phyloP scores from a whole-genome alignment of 2,329 filamentous ascomycete species.

The Harringtonia lauricola region DNA sequence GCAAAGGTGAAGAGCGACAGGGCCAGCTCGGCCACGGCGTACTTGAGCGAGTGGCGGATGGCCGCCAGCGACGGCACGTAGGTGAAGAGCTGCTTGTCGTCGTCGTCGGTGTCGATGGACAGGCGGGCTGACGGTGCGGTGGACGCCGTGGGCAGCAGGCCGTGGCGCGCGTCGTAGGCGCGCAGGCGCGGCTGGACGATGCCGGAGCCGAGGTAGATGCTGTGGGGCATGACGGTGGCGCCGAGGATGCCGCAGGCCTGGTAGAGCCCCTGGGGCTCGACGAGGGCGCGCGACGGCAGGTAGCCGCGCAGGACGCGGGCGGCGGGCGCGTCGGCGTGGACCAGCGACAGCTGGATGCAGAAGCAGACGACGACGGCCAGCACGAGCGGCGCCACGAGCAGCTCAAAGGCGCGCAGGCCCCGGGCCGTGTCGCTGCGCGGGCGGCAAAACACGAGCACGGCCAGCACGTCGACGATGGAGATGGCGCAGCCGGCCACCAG shows the following conservation, averaged over 20 bases:
- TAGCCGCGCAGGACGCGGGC: slow-evolving; percentile 55
- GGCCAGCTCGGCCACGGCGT: slow-evolving; percentile 59
- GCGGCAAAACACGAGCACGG: slow-evolving; percentile 56
- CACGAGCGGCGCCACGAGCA: slow-evolving; percentile 51
- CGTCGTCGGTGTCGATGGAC: slow-evolving; percentile 10
- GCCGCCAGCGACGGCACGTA: slow-evolving; percentile 63
- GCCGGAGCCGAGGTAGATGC: slow-evolving; percentile 56
- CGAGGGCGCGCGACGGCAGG: slow-evolving; percentile 46
- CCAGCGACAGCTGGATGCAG: slow-evolving; percentile 55
- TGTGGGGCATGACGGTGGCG: slow-evolving; percentile 65
- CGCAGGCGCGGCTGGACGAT: slow-evolving; percentile 56
- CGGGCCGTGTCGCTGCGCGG: slow-evolving; percentile 37
- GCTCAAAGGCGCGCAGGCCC: slow-evolving; percentile 51
- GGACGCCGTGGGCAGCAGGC: slow-evolving; percentile 33
- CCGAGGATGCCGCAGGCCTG: slow-evolving; percentile 68
- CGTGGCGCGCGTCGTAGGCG: slow-evolving; percentile 49
- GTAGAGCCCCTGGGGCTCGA: slow-evolving; percentile 48
- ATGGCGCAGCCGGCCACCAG: slow-evolving; percentile 58
- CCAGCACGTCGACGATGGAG: slow-evolving; percentile 56
- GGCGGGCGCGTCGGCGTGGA: slow-evolving; percentile 36
- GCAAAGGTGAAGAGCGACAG: slow-evolving; percentile 73
- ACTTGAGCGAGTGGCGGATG: slow-evolving; percentile 64
- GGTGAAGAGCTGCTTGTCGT: slow-evolving; percentile 30
- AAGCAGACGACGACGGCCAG: slow-evolving; percentile 61
- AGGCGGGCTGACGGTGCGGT: not conserved